Evolutionary conservation across 1,284 basidiomycete genomes (phyloP).

Genomic region (Mycena citricolor): DNA sequence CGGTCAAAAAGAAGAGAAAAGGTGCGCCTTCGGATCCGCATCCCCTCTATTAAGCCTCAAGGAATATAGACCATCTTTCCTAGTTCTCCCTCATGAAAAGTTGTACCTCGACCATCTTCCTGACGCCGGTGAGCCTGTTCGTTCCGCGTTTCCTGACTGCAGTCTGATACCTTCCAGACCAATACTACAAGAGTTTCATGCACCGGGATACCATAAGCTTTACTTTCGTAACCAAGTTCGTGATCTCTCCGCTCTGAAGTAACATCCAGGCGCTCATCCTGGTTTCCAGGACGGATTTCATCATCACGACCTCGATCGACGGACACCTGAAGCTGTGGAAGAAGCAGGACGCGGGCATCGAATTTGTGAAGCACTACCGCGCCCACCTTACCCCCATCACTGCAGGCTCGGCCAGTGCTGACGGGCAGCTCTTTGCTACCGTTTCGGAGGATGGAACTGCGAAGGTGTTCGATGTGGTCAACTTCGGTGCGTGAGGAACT

Average conservation of each 20-base stretch:
- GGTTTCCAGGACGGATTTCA: conserved; percentile 80
- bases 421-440: conserved; percentile 91
- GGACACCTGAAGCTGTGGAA: conserved; percentile 99
- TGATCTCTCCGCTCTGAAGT: conserved; percentile 17
- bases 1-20: conserved; percentile 77
- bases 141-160: conserved; percentile 33
- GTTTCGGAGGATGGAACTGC: conserved; percentile 83
- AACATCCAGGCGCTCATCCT: conserved; percentile 2
- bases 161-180: conserved; percentile 81
- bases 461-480: conserved; percentile 96
- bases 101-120: conserved; percentile 93
- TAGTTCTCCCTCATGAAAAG: conserved; percentile 53
- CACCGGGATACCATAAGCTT: conserved; percentile 80
- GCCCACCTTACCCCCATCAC: conserved; percentile 85
- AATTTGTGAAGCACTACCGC: conserved; percentile 93
- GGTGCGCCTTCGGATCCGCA: conserved; percentile 40
- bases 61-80: conserved; percentile 26
- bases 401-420: conserved; percentile 84
- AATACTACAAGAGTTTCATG: conserved; percentile 99
- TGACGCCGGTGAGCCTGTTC: conserved; percentile 50
- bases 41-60: conserved; percentile 44
- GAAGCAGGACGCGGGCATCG: conserved; percentile 90
- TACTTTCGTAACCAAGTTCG: conserved; percentile 19
- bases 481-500: conserved; percentile 74
- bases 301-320: conserved; percentile 93